A percentile compares a stretch with the other conserved stretches of the same genome.
phyloP scores from a whole-genome alignment of 116 monocot species.

The Cymodocea nodosa region DNA sequence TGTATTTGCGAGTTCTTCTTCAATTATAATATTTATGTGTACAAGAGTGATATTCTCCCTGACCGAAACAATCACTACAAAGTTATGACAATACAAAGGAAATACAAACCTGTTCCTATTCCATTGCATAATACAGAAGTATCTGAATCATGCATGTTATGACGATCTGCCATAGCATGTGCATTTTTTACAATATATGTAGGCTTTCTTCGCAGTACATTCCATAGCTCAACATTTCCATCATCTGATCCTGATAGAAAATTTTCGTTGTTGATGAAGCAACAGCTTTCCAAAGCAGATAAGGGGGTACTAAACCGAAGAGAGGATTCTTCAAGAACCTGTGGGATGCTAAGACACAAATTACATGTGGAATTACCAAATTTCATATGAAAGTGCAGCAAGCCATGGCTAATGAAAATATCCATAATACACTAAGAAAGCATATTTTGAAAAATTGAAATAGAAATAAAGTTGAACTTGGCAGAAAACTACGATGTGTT shows the following conservation, averaged over 20 bases:
- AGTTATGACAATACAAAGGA: not conserved
- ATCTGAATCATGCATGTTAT: conserved; percentile 12
- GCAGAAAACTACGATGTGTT: too few relatives aligned
- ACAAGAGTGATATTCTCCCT: too few relatives aligned
- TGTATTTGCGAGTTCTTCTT: too few relatives aligned
- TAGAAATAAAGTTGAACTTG: too few relatives aligned
- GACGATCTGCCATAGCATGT: conserved; percentile 25
- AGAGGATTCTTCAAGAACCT: conserved; percentile 83
- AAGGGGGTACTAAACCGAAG: conserved; percentile 63
- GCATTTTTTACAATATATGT: conserved; percentile 77
- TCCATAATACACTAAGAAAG: too few relatives aligned
- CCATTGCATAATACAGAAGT: conserved; percentile 19
- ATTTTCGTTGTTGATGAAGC: conserved; percentile 85
- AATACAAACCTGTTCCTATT: conserved; percentile 3
- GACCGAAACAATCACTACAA: not conserved
- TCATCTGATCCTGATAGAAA: conserved; percentile 95
- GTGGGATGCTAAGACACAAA: not conserved
- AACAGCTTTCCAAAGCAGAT: conserved; percentile 80
- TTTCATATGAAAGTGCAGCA: too few relatives aligned
- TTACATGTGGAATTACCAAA: too few relatives aligned
- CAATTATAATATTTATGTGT: too few relatives aligned
- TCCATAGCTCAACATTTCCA: conserved; percentile 90
- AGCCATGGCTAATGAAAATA: too few relatives aligned
- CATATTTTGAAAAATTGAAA: too few relatives aligned
- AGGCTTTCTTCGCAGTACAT: conserved; percentile 64